Base-by-base conservation (phyloP, 2,329 filamentous ascomycete genomes). In the Dactylellina haptotyla region DNA sequence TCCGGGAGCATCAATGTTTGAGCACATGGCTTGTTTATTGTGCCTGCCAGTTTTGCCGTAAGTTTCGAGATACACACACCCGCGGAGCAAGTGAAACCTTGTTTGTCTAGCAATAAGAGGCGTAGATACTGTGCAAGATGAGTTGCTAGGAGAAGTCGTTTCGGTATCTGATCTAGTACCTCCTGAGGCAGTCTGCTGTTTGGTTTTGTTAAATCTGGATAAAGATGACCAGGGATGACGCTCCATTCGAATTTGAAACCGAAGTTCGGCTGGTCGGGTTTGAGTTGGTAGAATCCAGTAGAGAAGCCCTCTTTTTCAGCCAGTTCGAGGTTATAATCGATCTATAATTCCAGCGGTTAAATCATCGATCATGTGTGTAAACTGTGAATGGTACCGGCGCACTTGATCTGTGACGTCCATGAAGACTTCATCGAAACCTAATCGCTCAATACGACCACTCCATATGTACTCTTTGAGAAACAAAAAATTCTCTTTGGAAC, bases 381-480 rank as follows among this genome's bases (percentile, higher is more conserved):
- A 16, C 37, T 28, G 8, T 14, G 23, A 14, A 51, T 51, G 10
- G 1, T 18, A 25, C 28, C 8, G 34, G 10, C 8, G 23, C 50
- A 73, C 69, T 32, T 73, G 69, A n/a, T 96, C 91, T 6, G 92
- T 94, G 45, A 94, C 90, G 78, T 98, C 92, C 81, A 91, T 81
- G 78, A 88, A 91, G 2, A 96, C 89, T 83, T 98, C 95, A 80
- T 98, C 95, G 76, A 98, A 92, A 0, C 95, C 94, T 26, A 98
- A 83, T 20, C 90, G 87, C 81, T 98, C 93, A 1, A 89, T 89
- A 74, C 87, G 90, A 32, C 84, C 84, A 75, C 88, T 91, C 93
- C 93, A 97, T 0, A 91, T 89, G 78, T 90, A 89, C 14, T 84
- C 83, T 67, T 87, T 87, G 58, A 97, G 83, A 76, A 93, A 90